Evolutionary conservation across 1,284 basidiomycete genomes (phyloP).

Genomic region (Tylopilus sp.): DNA sequence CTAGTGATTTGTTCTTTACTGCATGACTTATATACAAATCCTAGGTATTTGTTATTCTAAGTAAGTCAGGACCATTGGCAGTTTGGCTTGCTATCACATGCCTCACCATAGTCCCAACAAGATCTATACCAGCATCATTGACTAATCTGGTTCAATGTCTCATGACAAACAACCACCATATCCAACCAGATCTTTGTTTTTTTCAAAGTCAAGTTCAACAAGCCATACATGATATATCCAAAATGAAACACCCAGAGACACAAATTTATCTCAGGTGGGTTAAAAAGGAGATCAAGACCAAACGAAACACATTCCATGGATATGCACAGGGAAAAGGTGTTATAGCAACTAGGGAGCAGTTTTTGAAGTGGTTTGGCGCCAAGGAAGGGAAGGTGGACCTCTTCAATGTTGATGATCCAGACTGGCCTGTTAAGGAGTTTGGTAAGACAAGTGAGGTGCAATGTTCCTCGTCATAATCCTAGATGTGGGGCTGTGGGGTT

Average conservation of each 20-base stretch:
- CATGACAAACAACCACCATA: conserved; percentile 60
- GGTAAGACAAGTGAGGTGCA: too few relatives aligned
- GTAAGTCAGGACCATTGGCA: too few relatives aligned
- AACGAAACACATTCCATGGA: conserved; percentile 62
- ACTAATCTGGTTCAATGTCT: conserved; percentile 31
- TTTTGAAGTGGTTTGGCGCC: conserved; percentile 67
- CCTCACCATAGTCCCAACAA: too few relatives aligned
- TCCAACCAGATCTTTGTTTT: conserved; percentile 80
- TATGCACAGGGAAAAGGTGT: conserved; percentile 79
- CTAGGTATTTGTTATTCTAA: too few relatives aligned
- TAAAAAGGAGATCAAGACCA: conserved; percentile 62
- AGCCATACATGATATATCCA: conserved; percentile 97
- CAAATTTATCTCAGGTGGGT: conserved; percentile 69
- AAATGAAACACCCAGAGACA: conserved; percentile 68
- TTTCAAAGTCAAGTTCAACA: conserved; percentile 99
- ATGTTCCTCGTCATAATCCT: too few relatives aligned
- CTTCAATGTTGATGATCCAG: conserved; percentile 22
- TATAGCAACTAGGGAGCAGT: conserved; percentile 79
- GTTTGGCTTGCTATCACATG: too few relatives aligned
- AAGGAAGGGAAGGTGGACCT: conserved; percentile 44
- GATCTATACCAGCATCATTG: conserved; percentile 63
- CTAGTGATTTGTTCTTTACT: too few relatives aligned
- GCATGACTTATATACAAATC: too few relatives aligned
- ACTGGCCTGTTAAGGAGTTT: conserved; percentile 39
- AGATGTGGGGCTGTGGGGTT: too few relatives aligned